Evolutionary conservation across 2,329 filamentous ascomycete genomes (phyloP), one percentile per base, ranked within the genome.

Genomic region (Fusarium veterinarium): DNA sequence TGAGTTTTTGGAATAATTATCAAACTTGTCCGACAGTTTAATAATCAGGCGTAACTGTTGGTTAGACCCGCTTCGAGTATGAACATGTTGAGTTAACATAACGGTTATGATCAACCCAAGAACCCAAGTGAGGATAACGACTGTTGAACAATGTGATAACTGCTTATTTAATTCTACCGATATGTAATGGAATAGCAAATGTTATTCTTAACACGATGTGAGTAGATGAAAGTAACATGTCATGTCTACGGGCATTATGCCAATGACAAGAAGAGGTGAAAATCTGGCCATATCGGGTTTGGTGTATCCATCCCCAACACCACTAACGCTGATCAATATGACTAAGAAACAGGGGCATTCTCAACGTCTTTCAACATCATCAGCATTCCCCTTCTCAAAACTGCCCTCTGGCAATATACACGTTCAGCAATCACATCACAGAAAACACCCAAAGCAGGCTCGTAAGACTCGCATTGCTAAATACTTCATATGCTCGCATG

Each of bases 11-110:
- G 66, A 42, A 41, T 25, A 64, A 61, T 73, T 73, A 67, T 70
- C n/a, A 51, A 67, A 73, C 30, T 53, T 59, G 40, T 6, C 72
- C 55, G 61, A 53, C 23, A 11, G 60, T 68, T 72, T 64, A 75
- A 74, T 72, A 72, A 71, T 75, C 62, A 51, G 52, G 7, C 42
- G 31, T 58, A 38, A 48, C 35, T 44, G 41, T 53, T 65, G 30
- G 40, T 58, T 41, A 51, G 69, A 48, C 49, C 59, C 62, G 55
- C 55, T 56, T 42, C 51, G 33, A 14, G 19, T 17, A 52, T 48
- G 40, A 35, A 30, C 57, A 68, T 72, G 64, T 74, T 73, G 52
- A 60, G 53, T 60, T 72, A 60, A 52, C 72, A 72, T 66, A 69
- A 69, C 64, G 56, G 44, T n/a, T 28, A 52, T 40, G 23, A 38